Conservation (phyloP, 495 filamentous ascomycete genomes). For the Cercophora scortea region DNA sequence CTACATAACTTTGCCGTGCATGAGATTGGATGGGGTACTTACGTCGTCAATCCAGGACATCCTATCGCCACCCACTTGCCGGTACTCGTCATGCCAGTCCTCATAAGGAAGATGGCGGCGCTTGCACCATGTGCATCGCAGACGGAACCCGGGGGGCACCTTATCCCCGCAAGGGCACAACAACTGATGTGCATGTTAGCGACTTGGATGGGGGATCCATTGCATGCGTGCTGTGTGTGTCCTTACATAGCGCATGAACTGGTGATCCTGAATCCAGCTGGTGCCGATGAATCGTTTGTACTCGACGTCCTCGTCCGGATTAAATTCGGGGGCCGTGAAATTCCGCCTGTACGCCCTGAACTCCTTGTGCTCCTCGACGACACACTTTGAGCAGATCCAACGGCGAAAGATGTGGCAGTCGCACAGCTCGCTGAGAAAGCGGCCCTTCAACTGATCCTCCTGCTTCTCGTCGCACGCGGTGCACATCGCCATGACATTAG, state of each 20-base stretch:
- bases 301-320: background rate
- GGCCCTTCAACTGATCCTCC: background rate
- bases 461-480: background rate
- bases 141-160: background rate
- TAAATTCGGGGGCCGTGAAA: background rate
- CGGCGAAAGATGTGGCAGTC: background rate
- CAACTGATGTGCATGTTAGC: background rate
- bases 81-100: background rate
- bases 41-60: background rate
- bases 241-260: background rate
- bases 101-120: background rate
- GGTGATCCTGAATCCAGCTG: background rate
- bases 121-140: slow-evolving; percentile 1
- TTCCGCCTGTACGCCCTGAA: background rate
- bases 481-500: background rate
- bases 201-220: background rate
- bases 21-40: background rate
- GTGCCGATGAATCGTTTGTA: background rate
- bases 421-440: background rate
- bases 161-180: background rate
- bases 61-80: background rate
- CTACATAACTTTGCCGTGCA: background rate
- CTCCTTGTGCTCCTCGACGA: background rate
- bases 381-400: background rate
- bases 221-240: background rate